phyloP scores from a whole-genome alignment of 306 rosid genomes.

The Rosa multiflora region DNA sequence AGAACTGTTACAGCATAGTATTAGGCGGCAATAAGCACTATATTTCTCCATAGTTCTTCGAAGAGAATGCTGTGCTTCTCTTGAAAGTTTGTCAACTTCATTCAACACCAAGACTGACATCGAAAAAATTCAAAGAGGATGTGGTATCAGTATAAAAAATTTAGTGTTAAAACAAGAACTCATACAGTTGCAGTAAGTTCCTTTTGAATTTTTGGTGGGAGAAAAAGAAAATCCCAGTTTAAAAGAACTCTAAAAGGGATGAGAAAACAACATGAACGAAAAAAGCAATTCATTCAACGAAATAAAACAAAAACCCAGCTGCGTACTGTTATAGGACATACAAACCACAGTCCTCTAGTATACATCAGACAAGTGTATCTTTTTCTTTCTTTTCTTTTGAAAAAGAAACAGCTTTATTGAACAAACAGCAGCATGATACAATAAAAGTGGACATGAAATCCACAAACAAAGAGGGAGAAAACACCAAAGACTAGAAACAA shows the following conservation, averaged over 20 bases:
- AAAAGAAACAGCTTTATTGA: no score
- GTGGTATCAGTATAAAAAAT: conserved; percentile 20
- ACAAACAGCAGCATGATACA: no score
- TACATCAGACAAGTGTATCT: not conserved
- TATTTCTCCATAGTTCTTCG: conserved; percentile 97
- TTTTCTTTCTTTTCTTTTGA: no score
- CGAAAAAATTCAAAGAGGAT: conserved; percentile 30
- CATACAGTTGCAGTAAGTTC: not conserved
- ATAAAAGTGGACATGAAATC: no score
- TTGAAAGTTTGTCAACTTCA: conserved; percentile 91
- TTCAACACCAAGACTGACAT: conserved; percentile 77
- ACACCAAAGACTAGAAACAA: no score
- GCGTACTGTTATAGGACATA: not conserved
- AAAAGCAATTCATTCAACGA: not conserved
- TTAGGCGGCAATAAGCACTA: conserved; percentile 83
- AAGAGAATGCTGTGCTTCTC: conserved; percentile 95
- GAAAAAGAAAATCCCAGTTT: no score
- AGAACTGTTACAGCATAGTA: conserved; percentile 93
- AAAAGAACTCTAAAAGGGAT: not conserved
- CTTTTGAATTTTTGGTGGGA: not conserved
- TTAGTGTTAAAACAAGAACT: not conserved
- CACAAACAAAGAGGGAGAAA: no score
- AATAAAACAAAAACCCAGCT: not conserved
- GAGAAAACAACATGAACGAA: not conserved
- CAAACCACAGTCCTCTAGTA: not conserved